Evolutionary conservation across 345 rosid genomes (phyloP).

Genomic region (Alliaria petiolata): DNA sequence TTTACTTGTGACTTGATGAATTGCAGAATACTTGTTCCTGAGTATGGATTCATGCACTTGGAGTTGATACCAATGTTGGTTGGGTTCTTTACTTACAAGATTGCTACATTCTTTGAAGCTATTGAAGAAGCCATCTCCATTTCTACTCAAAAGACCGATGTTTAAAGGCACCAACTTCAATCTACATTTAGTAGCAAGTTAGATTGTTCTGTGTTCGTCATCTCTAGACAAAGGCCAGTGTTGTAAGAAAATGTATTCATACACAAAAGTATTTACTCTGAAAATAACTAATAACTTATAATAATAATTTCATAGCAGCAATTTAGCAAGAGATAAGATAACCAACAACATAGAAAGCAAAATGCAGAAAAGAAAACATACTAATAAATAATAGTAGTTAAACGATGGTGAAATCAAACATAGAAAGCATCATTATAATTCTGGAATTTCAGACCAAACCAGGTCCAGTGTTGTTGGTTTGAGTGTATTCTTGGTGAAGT

Average conservation of each 20-base stretch:
- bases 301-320: conserved; percentile 8
- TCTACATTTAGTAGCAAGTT: neutral
- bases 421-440: neutral
- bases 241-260: conserved; percentile 3
- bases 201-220: neutral
- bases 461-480: conserved; percentile 19
- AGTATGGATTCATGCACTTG: conserved; percentile 69
- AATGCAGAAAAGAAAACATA: neutral
- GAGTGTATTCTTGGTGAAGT: conserved; percentile 6
- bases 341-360: conserved; percentile 7
- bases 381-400: neutral
- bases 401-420: neutral
- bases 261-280: neutral
- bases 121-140: conserved; percentile 59
- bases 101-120: conserved; percentile 87
- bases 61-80: conserved; percentile 90
- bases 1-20: neutral
- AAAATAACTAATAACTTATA: neutral
- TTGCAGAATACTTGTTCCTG: conserved; percentile 80
- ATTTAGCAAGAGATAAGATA: no score
- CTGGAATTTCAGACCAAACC: no score
- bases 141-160: conserved; percentile 33
- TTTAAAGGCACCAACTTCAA: neutral
- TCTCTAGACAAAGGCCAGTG: conserved; percentile 1
- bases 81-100: conserved; percentile 90